Conservation (phyloP, 768 basidiomycete genomes). For the Kwoniella pini region DNA sequence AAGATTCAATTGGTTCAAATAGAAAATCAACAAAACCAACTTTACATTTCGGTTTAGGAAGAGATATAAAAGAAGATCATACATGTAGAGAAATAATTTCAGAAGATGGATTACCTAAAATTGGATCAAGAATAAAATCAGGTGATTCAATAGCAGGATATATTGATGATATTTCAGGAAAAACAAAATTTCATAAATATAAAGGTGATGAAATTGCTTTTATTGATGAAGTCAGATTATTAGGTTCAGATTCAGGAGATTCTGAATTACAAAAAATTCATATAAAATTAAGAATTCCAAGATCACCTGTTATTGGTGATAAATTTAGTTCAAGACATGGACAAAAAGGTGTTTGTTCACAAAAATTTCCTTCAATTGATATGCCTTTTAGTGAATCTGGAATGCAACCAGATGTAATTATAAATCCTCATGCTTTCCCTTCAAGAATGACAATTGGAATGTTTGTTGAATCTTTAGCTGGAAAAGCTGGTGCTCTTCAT, state of each 20-base stretch:
- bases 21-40: conserved; percentile 63
- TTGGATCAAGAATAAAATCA: conserved; percentile 68
- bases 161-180: conserved; percentile 76
- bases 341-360: conserved; percentile 99
- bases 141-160: conserved; percentile 86
- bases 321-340: conserved; percentile 99
- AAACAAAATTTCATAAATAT: conserved; percentile 86
- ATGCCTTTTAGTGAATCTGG: conserved; percentile 99
- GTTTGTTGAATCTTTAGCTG: conserved; percentile 99
- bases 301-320: conserved; percentile 96
- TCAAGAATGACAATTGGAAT: conserved; percentile 99
- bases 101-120: conserved; percentile 76
- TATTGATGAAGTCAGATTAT: conserved; percentile 84
- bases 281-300: conserved; percentile 86
- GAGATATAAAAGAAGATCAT: conserved; percentile 64
- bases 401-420: conserved; percentile 98
- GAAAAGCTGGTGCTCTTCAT: conserved; percentile 99
- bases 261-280: conserved; percentile 88
- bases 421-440: conserved; percentile 99
- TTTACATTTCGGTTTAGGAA: conserved; percentile 83
- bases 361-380: conserved; percentile 96
- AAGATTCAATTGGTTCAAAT: conserved; percentile 68
- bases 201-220: conserved; percentile 92
- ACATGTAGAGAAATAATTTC: conserved; percentile 64
- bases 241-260: conserved; percentile 87